phyloP scores from a whole-genome alignment of 1,284 basidiomycete genomes.

The Cystobasidiaceae sp. region DNA sequence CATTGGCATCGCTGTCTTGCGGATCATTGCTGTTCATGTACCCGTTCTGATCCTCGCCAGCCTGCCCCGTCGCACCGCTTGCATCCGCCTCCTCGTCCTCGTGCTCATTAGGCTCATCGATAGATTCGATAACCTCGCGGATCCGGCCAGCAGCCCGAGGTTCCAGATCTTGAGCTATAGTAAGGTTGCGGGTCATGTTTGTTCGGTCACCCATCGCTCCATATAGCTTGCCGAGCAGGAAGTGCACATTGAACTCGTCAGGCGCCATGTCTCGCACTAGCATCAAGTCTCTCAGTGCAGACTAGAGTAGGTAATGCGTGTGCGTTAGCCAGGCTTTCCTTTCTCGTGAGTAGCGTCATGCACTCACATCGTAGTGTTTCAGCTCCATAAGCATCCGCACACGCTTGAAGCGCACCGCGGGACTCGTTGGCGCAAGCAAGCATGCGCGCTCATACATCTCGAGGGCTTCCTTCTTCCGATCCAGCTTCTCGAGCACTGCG shows the following conservation, averaged over 20 bases:
- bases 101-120: neutral
- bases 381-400: conserved; percentile 79
- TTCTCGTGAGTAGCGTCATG: conserved; percentile 10
- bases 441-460: conserved; percentile 72
- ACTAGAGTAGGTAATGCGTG: conserved; percentile 51
- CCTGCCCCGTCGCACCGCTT: neutral
- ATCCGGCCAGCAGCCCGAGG: conserved; percentile 45
- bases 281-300: conserved; percentile 72
- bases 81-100: conserved; percentile 6
- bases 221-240: conserved; percentile 88
- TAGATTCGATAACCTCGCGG: conserved; percentile 23
- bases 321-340: too few relatives aligned
- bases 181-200: conserved; percentile 75
- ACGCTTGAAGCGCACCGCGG: conserved; percentile 81
- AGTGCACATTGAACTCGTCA: conserved; percentile 89
- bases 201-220: conserved; percentile 67
- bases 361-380: conserved; percentile 70
- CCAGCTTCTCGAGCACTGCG: conserved; percentile 62
- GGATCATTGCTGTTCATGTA: too few relatives aligned
- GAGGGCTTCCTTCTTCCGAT: conserved; percentile 63
- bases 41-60: neutral
- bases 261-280: conserved; percentile 70
- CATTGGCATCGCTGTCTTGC: too few relatives aligned
- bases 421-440: conserved; percentile 68
- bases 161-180: conserved; percentile 70